These are phyloP conservation scores for Claviceps sp. DNA, from an alignment of 2,329 filamentous ascomycete genomes.

Conservation along the genomic window DNA sequence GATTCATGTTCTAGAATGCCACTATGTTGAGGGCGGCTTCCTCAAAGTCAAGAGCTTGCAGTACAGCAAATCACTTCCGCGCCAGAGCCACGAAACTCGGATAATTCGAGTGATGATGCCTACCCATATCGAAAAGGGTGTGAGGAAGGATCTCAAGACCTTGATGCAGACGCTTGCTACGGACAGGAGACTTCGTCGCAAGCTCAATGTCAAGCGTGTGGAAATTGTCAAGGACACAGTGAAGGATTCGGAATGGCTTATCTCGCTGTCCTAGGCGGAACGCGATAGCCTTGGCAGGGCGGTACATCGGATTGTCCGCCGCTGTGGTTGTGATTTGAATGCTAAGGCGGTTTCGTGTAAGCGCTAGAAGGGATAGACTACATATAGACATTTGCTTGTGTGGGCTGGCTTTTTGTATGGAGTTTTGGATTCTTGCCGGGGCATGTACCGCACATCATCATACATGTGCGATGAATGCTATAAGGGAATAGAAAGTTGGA, in stretches of 20 bases:
- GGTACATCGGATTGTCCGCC: not conserved
- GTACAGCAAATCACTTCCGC: not conserved
- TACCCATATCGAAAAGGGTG: not conserved
- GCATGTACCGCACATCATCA: not conserved
- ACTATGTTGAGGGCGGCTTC: conserved; percentile 2
- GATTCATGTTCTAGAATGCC: conserved; percentile 8
- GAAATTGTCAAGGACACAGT: not conserved
- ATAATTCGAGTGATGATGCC: not conserved
- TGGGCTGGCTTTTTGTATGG: not conserved
- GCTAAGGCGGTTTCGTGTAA: not conserved
- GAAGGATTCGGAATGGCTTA: not conserved
- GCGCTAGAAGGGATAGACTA: not conserved
- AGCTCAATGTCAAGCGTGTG: not conserved
- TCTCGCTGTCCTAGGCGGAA: not conserved
- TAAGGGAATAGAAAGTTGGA: too few species aligned
- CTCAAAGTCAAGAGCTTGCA: conserved; percentile 8
- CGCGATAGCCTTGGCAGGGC: not conserved
- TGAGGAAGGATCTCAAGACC: not conserved
- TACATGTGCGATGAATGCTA: not conserved
- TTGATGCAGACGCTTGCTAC: not conserved
- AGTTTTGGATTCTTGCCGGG: not conserved
- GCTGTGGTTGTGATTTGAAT: not conserved
- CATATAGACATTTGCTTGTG: not conserved
- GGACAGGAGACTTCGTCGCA: not conserved
- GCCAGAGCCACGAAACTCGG: not conserved